Percentiles rank a stretch among this genome's conserved stretches.
phyloP scores from a whole-genome alignment of 768 basidiomycete genomes.

The Pleurotus tuoliensis region DNA sequence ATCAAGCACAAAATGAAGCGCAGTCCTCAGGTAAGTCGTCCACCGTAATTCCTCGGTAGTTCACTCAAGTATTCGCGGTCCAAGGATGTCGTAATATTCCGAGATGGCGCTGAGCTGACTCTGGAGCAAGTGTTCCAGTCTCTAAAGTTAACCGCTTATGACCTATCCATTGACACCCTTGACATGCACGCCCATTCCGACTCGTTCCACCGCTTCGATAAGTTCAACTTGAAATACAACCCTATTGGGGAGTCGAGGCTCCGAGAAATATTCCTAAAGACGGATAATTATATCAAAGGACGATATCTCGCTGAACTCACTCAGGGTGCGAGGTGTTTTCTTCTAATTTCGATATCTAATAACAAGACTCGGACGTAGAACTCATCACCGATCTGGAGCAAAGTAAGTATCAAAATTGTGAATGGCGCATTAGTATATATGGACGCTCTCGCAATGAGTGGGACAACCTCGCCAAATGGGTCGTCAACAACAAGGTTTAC shows the following conservation, averaged over 20 bases:
- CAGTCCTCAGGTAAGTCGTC: conserved; percentile 60
- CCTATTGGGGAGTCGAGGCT: conserved; percentile 93
- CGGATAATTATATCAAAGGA: conserved; percentile 91
- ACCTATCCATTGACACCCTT: conserved; percentile 96
- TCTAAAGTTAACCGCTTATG: conserved; percentile 92
- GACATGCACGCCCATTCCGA: conserved; percentile 99
- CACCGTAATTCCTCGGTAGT: background rate
- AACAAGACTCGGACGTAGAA: conserved; percentile 47
- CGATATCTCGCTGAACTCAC: conserved; percentile 94
- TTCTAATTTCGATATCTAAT: background rate
- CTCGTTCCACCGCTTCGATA: conserved; percentile 97
- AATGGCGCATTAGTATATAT: conserved; percentile 97
- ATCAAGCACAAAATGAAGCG: conserved; percentile 99
- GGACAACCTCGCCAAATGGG: conserved; percentile 98
- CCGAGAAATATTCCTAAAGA: conserved; percentile 97
- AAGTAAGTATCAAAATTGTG: conserved; percentile 98
- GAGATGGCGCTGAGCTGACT: conserved; percentile 86
- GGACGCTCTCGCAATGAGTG: conserved; percentile 82
- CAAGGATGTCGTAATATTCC: conserved; percentile 93
- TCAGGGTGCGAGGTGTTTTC: conserved; percentile 50
- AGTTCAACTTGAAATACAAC: conserved; percentile 97
- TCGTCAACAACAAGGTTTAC: conserved; percentile 86
- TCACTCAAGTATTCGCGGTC: background rate
- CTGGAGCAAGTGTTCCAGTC: conserved; percentile 95
- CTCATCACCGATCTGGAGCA: conserved; percentile 97